Evolutionary conservation across 208 protist species (phyloP), one percentile per base, ranked within the genome.

Genomic region (Wallacemonas sp.): DNA sequence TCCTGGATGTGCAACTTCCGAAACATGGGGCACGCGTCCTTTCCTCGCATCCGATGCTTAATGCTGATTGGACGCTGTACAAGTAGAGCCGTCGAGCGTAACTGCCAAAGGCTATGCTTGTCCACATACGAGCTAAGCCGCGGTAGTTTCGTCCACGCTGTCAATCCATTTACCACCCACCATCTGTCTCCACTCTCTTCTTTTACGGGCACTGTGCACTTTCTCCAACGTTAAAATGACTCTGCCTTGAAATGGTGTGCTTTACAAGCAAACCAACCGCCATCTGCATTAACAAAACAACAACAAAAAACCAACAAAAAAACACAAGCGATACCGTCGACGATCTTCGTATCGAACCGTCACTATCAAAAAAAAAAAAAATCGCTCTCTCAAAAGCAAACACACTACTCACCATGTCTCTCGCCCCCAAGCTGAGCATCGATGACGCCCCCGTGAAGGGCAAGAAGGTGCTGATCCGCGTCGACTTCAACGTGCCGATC

Each of bases 401-500:
- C 36, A 41, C 36, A 41, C 10, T 41, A 22, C 18, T 49, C 44
- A 49, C 44, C 49, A 81, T 84, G 76, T 64, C 77, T 25, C 80
- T 94, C 25, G 77, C 70, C 39, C 79, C 79, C 38, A 94, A 96
- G 82, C 79, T 90, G 72, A 81, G 76, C 48, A 75, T 97, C 68
- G 89, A 96, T 28, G 74, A 93, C 59, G 61, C 87, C 16, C 28
- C 52, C 29, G 18, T 97, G 22, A 86, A 86, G 74, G 97, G 81
- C 45, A 99, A 99, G 84, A 92, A 96, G 76, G 97, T 98, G 33
- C 86, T 99, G 28, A 78, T 91, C 61, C 94, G 98, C 62, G 97
- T 99, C 38, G 98, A 99, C 78, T 99, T 98, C 73, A 99, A 99
- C 84, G 98, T 99, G 39, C 98, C 98, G 25, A 74, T 98, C 44